A percentile compares a stretch with the other conserved stretches of the same genome.
Conservation (phyloP, 2,329 filamentous ascomycete species). For the Hypoxylon sp. region DNA sequence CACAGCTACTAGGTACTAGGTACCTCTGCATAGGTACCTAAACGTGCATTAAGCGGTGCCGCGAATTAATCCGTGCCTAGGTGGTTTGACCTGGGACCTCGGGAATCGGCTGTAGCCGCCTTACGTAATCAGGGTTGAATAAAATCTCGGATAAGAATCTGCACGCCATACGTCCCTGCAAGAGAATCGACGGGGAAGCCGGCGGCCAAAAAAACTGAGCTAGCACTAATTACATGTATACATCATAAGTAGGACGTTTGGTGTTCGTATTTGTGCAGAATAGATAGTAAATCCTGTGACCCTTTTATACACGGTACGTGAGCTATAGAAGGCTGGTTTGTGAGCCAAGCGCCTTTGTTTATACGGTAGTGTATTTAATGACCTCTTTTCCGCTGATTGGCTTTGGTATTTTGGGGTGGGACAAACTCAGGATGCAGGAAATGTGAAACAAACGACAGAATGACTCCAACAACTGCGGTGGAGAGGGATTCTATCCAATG, state of each 20-base stretch:
- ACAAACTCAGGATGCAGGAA: slow-evolving; percentile 34
- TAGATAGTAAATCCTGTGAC: no score
- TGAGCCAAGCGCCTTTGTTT: background rate
- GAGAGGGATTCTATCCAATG: slow-evolving; percentile 34
- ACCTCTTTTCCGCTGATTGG: slow-evolving; percentile 5
- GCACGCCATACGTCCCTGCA: background rate
- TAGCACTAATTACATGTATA: no score
- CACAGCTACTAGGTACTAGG: no score
- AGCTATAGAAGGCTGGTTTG: background rate
- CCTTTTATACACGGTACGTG: background rate
- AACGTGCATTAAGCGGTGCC: no score
- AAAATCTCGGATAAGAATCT: slow-evolving; percentile 6
- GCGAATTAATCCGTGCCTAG: slow-evolving; percentile 15
- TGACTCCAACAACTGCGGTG: slow-evolving; percentile 36
- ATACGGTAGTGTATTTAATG: no score
- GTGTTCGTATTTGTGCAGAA: no score
- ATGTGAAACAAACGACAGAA: slow-evolving; percentile 44
- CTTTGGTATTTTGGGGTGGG: slow-evolving; percentile 20
- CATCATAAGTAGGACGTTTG: no score
- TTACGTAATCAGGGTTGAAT: background rate
- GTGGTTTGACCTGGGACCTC: no score
- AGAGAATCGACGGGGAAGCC: no score
- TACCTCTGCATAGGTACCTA: no score
- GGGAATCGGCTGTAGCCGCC: background rate
- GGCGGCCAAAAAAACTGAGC: no score